Conservation (phyloP, 768 basidiomycete species). For the Inosperma sp. region DNA sequence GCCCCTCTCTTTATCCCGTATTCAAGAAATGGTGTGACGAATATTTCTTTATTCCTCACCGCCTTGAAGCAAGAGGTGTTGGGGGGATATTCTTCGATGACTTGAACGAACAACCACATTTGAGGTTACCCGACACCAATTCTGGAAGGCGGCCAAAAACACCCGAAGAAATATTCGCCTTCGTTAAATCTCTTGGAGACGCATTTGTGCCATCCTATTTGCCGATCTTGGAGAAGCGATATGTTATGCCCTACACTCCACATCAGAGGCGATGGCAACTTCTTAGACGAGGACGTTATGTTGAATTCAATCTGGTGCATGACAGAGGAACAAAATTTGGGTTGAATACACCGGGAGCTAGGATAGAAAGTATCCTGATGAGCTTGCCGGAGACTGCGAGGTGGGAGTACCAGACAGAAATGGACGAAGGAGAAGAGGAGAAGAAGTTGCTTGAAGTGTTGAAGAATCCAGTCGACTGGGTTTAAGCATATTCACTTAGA, state of each 20-base stretch:
- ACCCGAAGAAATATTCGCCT: constrained; percentile 68
- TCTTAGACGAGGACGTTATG: constrained; percentile 84
- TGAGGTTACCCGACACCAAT: constrained; percentile 48
- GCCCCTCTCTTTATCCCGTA: constrained; percentile 58
- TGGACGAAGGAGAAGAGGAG: constrained; percentile 63
- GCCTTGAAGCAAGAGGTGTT: constrained; percentile 79
- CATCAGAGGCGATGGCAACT: constrained; percentile 88
- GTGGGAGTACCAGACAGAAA: constrained; percentile 85
- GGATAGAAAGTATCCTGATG: constrained; percentile 90
- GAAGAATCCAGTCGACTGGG: constrained; percentile 64
- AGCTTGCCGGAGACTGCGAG: constrained; percentile 81
- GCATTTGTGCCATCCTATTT: constrained; percentile 88
- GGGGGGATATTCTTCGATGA: constrained; percentile 99
- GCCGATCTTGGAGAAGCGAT: constrained; percentile 70
- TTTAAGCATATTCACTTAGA: too few species aligned
- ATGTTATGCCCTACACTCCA: constrained; percentile 52
- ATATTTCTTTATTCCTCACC: constrained; percentile 92
- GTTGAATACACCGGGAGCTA: constrained; percentile 74
- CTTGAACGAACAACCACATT: constrained; percentile 61
- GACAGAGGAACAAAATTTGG: constrained; percentile 89
- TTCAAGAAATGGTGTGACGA: constrained; percentile 98
- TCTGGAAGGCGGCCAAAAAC: constrained; percentile 44
- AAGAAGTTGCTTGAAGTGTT: constrained; percentile 58
- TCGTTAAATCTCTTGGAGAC: constrained; percentile 66
- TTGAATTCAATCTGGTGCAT: constrained; percentile 89